These are phyloP conservation scores for Xerocomellus intermedius DNA, from an alignment of 768 basidiomycete species.

Conservation along the genomic window DNA sequence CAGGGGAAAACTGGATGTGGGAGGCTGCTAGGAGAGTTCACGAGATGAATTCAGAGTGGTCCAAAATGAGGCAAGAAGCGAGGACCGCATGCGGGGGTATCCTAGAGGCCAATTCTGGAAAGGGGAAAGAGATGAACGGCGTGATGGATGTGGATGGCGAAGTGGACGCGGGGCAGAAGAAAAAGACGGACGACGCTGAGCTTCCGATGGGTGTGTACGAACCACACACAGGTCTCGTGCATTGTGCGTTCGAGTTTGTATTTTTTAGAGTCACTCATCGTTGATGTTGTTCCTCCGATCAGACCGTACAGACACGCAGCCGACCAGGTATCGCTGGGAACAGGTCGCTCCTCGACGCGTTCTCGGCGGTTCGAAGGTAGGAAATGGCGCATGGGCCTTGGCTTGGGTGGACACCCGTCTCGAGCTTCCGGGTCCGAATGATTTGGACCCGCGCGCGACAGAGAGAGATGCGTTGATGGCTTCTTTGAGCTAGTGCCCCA, in stretches of 20 bases:
- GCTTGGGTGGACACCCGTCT: conserved; percentile 68
- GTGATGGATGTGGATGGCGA: conserved; percentile 31
- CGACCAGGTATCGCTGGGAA: conserved; percentile 63
- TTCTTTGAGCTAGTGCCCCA: conserved; percentile 7
- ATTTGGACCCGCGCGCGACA: conserved; percentile 17
- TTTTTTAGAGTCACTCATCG: conserved; percentile 1
- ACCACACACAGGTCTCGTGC: conserved; percentile 71
- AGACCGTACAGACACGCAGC: conserved; percentile 82
- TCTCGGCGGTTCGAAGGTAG: conserved; percentile 71
- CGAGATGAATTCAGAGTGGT: conserved; percentile 65
- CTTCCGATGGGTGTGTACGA: conserved; percentile 76
- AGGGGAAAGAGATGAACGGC: conserved; percentile 34
- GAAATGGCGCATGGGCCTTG: conserved; percentile 78
- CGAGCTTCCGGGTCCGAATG: conserved; percentile 30
- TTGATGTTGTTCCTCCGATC: conserved; percentile 1
- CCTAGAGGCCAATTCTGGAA: conserved; percentile 34
- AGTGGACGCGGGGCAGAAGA: conserved; percentile 26
- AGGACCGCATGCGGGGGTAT: conserved; percentile 52
- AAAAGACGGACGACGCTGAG: conserved; percentile 28
- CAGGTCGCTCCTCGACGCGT: conserved; percentile 49
- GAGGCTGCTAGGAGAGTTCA: conserved; percentile 66
- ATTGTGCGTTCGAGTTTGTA: conserved; percentile 51
- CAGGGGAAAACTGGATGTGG: conserved; percentile 91
- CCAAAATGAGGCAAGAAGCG: conserved; percentile 53
- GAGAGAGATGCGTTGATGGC: conserved; percentile 23